Evolutionary conservation across 768 basidiomycete species (phyloP).

Genomic region (Mycena olivaceomarginata): DNA sequence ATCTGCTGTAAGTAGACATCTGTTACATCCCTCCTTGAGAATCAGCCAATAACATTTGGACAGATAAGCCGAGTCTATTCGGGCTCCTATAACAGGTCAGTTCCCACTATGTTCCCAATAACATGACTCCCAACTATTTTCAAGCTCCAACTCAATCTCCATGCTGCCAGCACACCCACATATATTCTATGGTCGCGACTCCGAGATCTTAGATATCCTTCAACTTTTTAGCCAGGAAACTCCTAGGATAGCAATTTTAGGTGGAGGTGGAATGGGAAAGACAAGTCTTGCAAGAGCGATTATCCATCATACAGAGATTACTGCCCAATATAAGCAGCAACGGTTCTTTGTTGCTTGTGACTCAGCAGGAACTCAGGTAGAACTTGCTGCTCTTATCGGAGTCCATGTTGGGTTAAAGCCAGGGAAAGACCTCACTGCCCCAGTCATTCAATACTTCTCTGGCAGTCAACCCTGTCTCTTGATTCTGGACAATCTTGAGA

Average conservation of each 20-base stretch:
- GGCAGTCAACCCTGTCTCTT: too few relatives aligned
- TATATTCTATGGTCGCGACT: background rate
- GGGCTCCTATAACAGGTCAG: too few relatives aligned
- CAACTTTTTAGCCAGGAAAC: too few relatives aligned
- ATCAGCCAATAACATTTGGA: too few relatives aligned
- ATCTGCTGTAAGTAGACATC: too few relatives aligned
- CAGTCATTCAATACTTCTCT: too few relatives aligned
- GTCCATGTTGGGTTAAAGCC: background rate
- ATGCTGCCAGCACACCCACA: background rate
- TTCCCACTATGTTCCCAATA: too few relatives aligned
- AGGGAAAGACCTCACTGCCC: too few relatives aligned
- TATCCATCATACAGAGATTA: background rate
- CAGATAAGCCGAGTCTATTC: too few relatives aligned
- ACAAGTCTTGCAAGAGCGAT: background rate
- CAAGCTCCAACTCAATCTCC: background rate
- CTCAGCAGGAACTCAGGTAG: background rate
- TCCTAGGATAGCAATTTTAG: too few relatives aligned
- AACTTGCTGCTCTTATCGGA: background rate
- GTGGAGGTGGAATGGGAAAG: background rate
- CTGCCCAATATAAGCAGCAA: background rate
- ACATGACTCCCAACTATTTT: background rate
- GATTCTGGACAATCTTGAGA: too few relatives aligned
- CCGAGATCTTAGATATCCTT: background rate
- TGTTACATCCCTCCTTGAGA: too few relatives aligned
- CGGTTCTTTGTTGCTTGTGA: background rate